Percentiles rank a stretch among this genome's conserved stretches.
Evolutionary conservation across 1,139 yeast genomes (phyloP).

Genomic region (Meyerozyma smithsonii): DNA sequence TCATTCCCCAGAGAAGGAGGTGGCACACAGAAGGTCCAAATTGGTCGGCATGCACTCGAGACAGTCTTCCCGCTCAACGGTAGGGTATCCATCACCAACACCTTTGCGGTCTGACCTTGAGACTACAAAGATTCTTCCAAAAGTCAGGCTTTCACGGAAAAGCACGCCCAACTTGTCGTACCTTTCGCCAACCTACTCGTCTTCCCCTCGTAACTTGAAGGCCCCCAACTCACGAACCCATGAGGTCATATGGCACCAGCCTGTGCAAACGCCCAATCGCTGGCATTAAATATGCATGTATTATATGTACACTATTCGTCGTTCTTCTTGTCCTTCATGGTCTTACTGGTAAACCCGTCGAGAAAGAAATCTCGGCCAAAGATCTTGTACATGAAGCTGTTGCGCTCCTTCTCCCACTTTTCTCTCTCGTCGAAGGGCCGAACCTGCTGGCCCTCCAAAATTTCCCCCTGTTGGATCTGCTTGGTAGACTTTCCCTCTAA

Average conservation of each 20-base stretch:
- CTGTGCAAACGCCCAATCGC: conserved; percentile 20
- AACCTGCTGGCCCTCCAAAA: conserved; percentile 28
- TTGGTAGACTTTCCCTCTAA: conserved; percentile 41
- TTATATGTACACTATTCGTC: conserved; percentile 1
- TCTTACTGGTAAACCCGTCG: conserved; percentile 44
- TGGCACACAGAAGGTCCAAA: conserved; percentile 1
- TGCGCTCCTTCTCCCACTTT: conserved; percentile 37
- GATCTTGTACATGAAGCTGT: conserved; percentile 33
- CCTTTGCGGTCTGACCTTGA: conserved; percentile 3
- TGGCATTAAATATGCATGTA: conserved; percentile 22
- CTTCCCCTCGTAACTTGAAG: not conserved
- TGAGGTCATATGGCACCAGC: conserved; percentile 28
- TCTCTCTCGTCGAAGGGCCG: conserved; percentile 37
- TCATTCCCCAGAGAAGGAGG: conserved; percentile 19
- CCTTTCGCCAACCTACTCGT: not conserved
- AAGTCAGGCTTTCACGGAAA: conserved; percentile 6
- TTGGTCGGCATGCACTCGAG: conserved; percentile 2
- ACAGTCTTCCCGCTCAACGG: conserved; percentile 3
- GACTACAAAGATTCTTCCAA: conserved; percentile 3
- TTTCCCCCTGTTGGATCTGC: conserved; percentile 40
- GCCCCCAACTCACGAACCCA: conserved; percentile 35
- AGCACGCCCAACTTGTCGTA: conserved; percentile 8
- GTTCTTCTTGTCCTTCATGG: conserved; percentile 22
- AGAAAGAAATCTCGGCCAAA: conserved; percentile 43
- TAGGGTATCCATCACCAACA: conserved; percentile 1